Conservation (phyloP, 495 filamentous ascomycete species). For the Penicillium argentinense region DNA sequence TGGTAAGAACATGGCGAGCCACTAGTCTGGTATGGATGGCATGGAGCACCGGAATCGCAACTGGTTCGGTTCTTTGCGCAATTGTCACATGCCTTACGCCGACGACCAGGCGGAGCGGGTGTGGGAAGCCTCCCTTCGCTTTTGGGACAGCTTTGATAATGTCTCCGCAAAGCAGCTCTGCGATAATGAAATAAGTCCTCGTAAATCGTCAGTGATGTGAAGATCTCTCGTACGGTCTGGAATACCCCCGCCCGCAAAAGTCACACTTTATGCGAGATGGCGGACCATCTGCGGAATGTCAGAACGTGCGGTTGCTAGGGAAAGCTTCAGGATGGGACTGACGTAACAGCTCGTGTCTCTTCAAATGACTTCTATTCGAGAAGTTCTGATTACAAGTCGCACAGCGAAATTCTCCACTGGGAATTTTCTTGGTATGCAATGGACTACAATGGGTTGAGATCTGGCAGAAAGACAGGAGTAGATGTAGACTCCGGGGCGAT, state of each 20-base stretch:
- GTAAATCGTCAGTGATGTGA: background rate
- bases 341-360: slow-evolving; percentile 13
- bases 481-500: too few species aligned
- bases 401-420: background rate
- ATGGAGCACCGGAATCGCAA: slow-evolving; percentile 5
- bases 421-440: too few species aligned
- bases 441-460: too few species aligned
- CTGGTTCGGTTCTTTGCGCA: slow-evolving; percentile 5
- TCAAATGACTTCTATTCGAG: slow-evolving; percentile 12
- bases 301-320: background rate
- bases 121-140: background rate
- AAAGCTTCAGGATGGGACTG: background rate
- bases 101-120: slow-evolving; percentile 8
- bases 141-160: slow-evolving; percentile 11
- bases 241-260: slow-evolving; percentile 14
- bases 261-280: slow-evolving; percentile 6
- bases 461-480: too few species aligned
- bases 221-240: slow-evolving; percentile 6
- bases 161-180: slow-evolving; percentile 15
- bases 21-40: background rate
- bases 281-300: slow-evolving; percentile 2
- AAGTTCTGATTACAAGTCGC: background rate
- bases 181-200: background rate
- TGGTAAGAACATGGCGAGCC: slow-evolving; percentile 5
- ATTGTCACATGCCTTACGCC: slow-evolving; percentile 13